phyloP scores from a whole-genome alignment of 441 rosid genomes.

The Breynia disticha region DNA sequence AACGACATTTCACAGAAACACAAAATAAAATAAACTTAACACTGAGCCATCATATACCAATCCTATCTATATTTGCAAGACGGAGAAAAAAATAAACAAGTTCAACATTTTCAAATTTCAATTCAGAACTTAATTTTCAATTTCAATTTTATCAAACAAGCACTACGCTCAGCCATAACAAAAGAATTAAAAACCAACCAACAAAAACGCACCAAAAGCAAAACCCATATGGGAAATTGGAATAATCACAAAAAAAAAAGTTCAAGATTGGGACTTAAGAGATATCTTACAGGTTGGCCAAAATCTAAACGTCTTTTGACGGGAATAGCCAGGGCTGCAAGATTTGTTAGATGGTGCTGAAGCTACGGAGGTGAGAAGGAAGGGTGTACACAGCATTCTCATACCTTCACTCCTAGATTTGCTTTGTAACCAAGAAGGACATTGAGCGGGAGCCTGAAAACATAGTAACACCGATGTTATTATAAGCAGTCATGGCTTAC shows the following conservation, averaged over 20 bases:
- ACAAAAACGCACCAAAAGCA: background rate
- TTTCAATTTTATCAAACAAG: background rate
- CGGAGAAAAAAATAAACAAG: background rate
- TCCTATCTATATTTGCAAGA: background rate
- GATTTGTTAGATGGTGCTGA: background rate
- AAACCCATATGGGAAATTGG: background rate
- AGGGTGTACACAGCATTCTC: background rate
- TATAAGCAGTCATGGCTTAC: constrained; percentile 75
- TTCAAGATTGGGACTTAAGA: background rate
- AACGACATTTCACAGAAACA: constrained; percentile 1
- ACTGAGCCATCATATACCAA: background rate
- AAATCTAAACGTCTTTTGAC: constrained; percentile 10
- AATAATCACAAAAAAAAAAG: background rate
- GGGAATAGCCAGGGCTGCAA: background rate
- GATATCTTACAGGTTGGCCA: constrained; percentile 15
- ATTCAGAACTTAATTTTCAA: background rate
- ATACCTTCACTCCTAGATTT: constrained; percentile 59
- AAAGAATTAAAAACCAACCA: background rate
- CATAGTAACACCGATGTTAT: constrained; percentile 66
- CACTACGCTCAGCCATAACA: background rate
- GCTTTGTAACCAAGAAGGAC: constrained; percentile 56
- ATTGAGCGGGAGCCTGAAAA: constrained; percentile 70
- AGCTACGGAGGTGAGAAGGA: background rate
- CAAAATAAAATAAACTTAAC: background rate
- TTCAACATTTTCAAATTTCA: background rate